Base-by-base conservation (phyloP, 202 grass and related monocot genomes). In the Zizania palustris region DNA sequence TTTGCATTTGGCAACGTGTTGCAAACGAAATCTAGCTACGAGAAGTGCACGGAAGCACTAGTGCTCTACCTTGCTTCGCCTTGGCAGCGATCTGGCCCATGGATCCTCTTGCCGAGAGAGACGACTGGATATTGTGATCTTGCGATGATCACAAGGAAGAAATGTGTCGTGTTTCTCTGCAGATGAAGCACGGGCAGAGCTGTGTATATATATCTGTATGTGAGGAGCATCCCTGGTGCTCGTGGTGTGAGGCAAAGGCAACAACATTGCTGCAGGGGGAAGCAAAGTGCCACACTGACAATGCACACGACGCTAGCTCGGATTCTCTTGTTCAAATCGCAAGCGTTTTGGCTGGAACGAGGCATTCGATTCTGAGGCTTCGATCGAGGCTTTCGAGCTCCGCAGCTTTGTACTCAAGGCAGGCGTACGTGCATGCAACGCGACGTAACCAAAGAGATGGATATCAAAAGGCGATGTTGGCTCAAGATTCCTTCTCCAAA, bases 41-140 rank as follows among this genome's bases (percentile, higher is more conserved):
- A 28, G 28, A 28, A 28, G 28, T 28, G 28, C 28, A 28, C 28
- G 2, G 28, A 28, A 28, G 28, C 28, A 28, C 28, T 28, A 28
- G 28, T 28, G 28, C 28, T 28, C 28, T 81, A 85, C 86, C 82
- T 88, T 80, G 50, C 76, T 88, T 81, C 7, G 59, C 65, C 65
- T 88, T 88, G 36, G 72, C 51, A 21, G 28, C 58, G n/a, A 3
- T 66, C 69, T 81, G 81, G 8, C 86, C 81, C 86, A 88, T 83
- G 9, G 75, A 84, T 39, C 41, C 40, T 38, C 40, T 38, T 33
- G 11, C 54, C 12, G 55, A 0, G 8, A 46, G 53, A 34, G 78
- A 0, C 0, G 58, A 9, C 9, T 0, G 45, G 45, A 6, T 53
- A 12, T 36, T 11, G 50, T 51, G 36, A 28, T 28, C 28, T 28